These are phyloP conservation scores for Jacaranda mimosifolia DNA, from an alignment of 257 asterid species.

Conservation along the genomic window DNA sequence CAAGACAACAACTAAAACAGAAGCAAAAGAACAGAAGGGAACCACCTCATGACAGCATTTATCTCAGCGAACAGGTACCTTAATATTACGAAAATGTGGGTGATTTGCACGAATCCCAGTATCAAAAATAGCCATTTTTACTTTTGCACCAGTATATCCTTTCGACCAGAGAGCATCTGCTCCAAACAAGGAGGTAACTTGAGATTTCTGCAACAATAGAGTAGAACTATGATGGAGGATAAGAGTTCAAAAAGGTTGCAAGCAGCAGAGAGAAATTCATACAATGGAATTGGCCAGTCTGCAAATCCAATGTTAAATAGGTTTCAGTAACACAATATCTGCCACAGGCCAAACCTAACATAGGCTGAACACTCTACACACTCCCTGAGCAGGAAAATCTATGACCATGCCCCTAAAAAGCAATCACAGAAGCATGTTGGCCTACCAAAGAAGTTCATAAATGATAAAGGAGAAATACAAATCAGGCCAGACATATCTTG, in stretches of 20 bases:
- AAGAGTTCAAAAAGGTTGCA: constrained; percentile 23
- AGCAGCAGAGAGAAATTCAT: background rate
- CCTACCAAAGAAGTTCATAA: background rate
- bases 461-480: background rate
- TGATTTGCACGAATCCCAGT: constrained; percentile 93
- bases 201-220: constrained; percentile 79
- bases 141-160: constrained; percentile 95
- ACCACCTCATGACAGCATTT: constrained; percentile 9
- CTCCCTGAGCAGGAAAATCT: constrained; percentile 10
- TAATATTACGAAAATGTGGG: constrained; percentile 98
- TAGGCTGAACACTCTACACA: background rate
- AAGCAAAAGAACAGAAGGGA: constrained; percentile 26
- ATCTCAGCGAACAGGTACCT: constrained; percentile 56
- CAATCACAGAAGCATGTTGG: background rate
- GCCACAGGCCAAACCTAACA: constrained; percentile 16
- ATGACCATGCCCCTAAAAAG: constrained; percentile 11
- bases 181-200: constrained; percentile 95
- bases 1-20: constrained; percentile 34
- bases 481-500: constrained; percentile 16
- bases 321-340: constrained; percentile 5
- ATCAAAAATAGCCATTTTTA: constrained; percentile 97
- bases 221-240: constrained; percentile 30
- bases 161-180: constrained; percentile 95
- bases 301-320: background rate
- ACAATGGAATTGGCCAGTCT: constrained; percentile 1